Base-by-base conservation (phyloP, 2,329 filamentous ascomycete species). In the Penicillium griseofulvum region DNA sequence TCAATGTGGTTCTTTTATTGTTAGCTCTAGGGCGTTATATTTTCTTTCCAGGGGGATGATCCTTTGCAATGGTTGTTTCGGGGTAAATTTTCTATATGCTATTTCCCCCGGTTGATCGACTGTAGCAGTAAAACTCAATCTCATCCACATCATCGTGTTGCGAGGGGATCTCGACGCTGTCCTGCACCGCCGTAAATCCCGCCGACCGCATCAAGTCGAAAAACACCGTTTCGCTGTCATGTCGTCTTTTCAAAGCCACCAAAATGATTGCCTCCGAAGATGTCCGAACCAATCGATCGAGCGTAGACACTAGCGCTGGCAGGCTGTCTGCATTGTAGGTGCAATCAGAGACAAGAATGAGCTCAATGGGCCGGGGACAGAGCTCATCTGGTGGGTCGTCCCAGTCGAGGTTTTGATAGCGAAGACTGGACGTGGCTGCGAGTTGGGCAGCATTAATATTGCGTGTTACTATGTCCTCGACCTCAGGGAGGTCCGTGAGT, bases 301-400 rank as follows among this genome's bases (percentile, higher is more conserved):
- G 72, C 1, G 84, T 86, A 28, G 73, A 72, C 8, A 89, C 85
- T 36, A 90, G 74, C 24, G 83, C 79, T 3, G 84, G 83, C 49
- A 87, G 80, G 56, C 83, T 87, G 63, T 88, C 86, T 16, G 81
- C 76, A 68, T 90, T 90, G 72, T 90, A 90, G 1, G 87, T 90
- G 71, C 87, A 90, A 68, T 90, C 87, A 2, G 86, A 85, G 1
- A 88, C 81, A 4, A 89, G 68, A 22, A 89, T 78, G 33, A 90
- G 65, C 67, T 88, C 82, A 63, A 83, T 78, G 11, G 64, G 64
- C 36, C 65, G 65, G 24, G 64, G 60, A 22, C 63, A 65, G 11
- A 78, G 69, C 36, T 75, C 67, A 5, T 81, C 77, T 7, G 86
- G 69, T 4, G 77, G 68, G 14, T 77, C 68, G n/a, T 84, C 80